Evolutionary conservation across 495 filamentous ascomycete species (phyloP).

Genomic region (Penicillium manginii): DNA sequence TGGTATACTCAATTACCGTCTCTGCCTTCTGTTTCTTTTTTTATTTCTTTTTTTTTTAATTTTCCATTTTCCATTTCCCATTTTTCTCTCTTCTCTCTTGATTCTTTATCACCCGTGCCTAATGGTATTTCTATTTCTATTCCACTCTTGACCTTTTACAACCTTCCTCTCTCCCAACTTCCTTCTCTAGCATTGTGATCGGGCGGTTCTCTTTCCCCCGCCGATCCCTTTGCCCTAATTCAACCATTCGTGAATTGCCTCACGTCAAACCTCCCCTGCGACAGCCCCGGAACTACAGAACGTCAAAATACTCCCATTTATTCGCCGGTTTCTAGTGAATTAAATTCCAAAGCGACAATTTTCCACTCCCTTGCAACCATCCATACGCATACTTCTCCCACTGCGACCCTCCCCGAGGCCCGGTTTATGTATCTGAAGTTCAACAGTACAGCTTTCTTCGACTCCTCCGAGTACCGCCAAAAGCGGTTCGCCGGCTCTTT

Average conservation of each 20-base stretch:
- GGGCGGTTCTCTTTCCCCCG: not conserved
- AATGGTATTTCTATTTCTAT: conserved; percentile 5
- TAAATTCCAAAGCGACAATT: conserved; percentile 5
- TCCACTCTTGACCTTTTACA: not conserved
- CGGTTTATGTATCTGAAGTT: conserved; percentile 42
- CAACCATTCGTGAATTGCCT: not conserved
- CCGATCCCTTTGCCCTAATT: conserved; percentile 19
- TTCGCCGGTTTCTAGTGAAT: not conserved
- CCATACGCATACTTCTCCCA: conserved; percentile 4
- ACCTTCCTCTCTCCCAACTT: not conserved
- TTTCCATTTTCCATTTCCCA: conserved; percentile 6
- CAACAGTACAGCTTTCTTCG: conserved; percentile 26
- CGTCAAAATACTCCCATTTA: too few relatives aligned
- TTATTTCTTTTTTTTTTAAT: conserved; percentile 11
- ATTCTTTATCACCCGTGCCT: not conserved
- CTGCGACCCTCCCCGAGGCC: conserved; percentile 19
- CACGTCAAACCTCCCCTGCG: not conserved
- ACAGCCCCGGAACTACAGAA: not conserved
- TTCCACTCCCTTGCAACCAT: conserved; percentile 3
- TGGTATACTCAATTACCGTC: conserved; percentile 18
- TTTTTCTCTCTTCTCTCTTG: conserved; percentile 11
- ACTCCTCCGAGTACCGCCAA: conserved; percentile 39
- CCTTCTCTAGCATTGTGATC: conserved; percentile 2
- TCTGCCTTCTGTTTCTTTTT: conserved; percentile 8
- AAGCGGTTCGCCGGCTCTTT: conserved; percentile 45